Conservation (phyloP, 208 protist genomes). For the Wallacemonas sp. region DNA sequence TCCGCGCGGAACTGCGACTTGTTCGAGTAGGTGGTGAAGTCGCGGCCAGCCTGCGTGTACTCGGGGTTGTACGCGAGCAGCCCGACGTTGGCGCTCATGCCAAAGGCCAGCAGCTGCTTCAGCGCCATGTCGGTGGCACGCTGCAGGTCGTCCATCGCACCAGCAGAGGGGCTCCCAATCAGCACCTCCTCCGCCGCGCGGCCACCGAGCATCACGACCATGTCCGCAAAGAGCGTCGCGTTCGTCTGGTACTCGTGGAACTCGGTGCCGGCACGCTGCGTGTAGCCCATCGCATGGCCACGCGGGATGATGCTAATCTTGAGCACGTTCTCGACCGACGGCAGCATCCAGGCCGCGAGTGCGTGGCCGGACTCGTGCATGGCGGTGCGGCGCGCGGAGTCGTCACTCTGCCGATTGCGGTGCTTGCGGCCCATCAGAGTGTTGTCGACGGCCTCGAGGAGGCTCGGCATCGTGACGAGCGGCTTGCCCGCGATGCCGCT, state of each 20-base stretch:
- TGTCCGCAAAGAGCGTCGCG: conserved; percentile 81
- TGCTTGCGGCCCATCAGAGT: conserved; percentile 82
- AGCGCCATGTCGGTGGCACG: conserved; percentile 80
- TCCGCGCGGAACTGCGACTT: conserved; percentile 75
- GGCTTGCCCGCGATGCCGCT: conserved; percentile 82
- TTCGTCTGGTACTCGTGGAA: conserved; percentile 90
- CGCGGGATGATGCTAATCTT: conserved; percentile 88
- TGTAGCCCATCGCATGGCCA: conserved; percentile 84
- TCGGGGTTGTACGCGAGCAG: conserved; percentile 84
- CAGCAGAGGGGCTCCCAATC: conserved; percentile 85
- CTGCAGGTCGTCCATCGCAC: conserved; percentile 90
- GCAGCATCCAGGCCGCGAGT: conserved; percentile 78
- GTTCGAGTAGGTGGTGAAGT: conserved; percentile 85
- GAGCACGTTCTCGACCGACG: conserved; percentile 64
- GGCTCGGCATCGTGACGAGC: conserved; percentile 57
- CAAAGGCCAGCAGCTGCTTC: conserved; percentile 84
- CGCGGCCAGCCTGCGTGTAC: conserved; percentile 75
- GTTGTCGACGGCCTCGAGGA: conserved; percentile 86
- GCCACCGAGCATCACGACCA: conserved; percentile 87
- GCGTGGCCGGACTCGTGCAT: conserved; percentile 79
- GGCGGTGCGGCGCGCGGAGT: conserved; percentile 63
- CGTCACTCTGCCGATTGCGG: conserved; percentile 71
- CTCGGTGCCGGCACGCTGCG: conserved; percentile 83
- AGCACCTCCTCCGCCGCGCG: conserved; percentile 88
- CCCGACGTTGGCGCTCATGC: conserved; percentile 77